phyloP scores from a whole-genome alignment of 441 rosid species.

The Erysimum cheiri region DNA sequence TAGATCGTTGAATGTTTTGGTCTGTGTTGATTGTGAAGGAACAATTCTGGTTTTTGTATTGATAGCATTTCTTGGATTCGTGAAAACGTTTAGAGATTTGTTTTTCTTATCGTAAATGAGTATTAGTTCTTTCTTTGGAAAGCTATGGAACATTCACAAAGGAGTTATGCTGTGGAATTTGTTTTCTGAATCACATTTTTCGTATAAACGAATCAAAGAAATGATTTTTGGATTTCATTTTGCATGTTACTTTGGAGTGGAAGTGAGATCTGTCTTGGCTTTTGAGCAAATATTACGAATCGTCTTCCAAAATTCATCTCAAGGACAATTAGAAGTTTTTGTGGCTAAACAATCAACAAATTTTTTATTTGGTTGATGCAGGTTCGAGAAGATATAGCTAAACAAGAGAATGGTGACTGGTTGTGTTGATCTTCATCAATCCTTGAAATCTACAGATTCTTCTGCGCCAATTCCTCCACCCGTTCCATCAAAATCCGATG shows the following conservation, averaged over 20 bases:
- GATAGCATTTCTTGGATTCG: not conserved
- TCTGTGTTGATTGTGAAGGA: not conserved
- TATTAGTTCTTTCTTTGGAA: not conserved
- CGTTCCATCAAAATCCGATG: constrained; percentile 42
- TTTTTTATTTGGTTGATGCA: constrained; percentile 34
- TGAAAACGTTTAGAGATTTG: not conserved
- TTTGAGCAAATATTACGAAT: constrained; percentile 6
- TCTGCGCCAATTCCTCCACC: constrained; percentile 73
- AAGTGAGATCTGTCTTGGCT: constrained; percentile 21
- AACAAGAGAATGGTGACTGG: constrained; percentile 46
- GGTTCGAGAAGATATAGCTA: constrained; percentile 23
- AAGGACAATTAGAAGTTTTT: no score
- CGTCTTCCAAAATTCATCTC: no score
- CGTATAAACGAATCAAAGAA: not conserved
- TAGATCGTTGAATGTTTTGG: not conserved
- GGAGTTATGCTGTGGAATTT: not conserved
- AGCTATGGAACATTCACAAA: not conserved
- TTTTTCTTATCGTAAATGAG: not conserved
- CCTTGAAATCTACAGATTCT: constrained; percentile 39
- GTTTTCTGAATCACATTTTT: not conserved
- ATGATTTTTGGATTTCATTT: not conserved
- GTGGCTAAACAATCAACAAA: not conserved
- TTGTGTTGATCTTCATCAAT: constrained; percentile 34
- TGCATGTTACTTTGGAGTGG: constrained; percentile 5
- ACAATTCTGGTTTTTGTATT: not conserved